phyloP scores from a whole-genome alignment of 2,329 filamentous ascomycete genomes.

The Apiospora hydei region DNA sequence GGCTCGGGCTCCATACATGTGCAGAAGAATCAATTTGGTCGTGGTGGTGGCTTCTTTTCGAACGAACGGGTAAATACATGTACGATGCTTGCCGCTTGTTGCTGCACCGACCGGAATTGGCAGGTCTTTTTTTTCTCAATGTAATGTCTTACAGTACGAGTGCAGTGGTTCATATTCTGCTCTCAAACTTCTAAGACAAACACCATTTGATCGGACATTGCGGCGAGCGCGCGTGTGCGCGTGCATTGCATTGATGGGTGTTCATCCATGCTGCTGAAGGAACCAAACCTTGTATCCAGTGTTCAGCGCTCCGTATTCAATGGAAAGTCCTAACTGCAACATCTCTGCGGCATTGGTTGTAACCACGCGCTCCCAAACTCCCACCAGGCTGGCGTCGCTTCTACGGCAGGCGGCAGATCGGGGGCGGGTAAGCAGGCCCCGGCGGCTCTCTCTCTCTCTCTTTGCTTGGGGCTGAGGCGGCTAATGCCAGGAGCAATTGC shows the following conservation, averaged over 20 bases:
- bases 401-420: background rate
- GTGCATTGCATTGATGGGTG: background rate
- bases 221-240: background rate
- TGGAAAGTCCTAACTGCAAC: background rate
- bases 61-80: background rate
- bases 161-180: background rate
- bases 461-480: constrained; percentile 1
- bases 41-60: background rate
- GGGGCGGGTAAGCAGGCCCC: background rate
- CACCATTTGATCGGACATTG: background rate
- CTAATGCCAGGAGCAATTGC: constrained; percentile 12
- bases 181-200: background rate
- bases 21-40: background rate
- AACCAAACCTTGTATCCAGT: background rate
- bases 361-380: constrained; percentile 39
- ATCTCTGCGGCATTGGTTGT: background rate
- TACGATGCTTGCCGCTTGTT: background rate
- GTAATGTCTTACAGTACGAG: background rate
- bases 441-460: background rate
- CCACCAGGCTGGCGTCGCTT: constrained; percentile 36
- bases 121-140: background rate
- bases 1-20: background rate
- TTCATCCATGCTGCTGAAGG: background rate
- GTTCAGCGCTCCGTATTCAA: background rate
- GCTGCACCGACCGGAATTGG: constrained; percentile 1